phyloP scores from a whole-genome alignment of 768 basidiomycete species.

The Russula lepida region DNA sequence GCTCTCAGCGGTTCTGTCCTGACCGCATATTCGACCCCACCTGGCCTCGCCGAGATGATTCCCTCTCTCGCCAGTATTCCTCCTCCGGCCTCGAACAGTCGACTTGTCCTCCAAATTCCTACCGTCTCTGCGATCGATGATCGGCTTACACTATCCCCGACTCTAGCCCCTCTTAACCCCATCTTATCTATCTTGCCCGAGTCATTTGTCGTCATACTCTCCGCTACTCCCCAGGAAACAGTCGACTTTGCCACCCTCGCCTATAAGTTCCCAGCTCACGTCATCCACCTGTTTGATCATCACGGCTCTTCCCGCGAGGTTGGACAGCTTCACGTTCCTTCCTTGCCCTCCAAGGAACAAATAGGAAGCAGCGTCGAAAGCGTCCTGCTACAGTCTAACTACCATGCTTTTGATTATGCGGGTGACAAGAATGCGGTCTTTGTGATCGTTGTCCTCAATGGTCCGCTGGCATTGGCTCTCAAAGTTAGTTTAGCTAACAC shows the following conservation, averaged over 20 bases:
- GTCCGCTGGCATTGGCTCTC: slow-evolving; percentile 61
- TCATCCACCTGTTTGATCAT: slow-evolving; percentile 89
- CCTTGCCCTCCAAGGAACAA: slow-evolving; percentile 29
- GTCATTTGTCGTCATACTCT: slow-evolving; percentile 65
- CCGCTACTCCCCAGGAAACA: slow-evolving; percentile 76
- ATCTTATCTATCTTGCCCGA: slow-evolving; percentile 54
- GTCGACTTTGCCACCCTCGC: slow-evolving; percentile 68
- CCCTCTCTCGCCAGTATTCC: slow-evolving; percentile 71
- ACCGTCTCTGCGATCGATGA: slow-evolving; percentile 59
- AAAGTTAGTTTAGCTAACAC: slow-evolving; percentile 40
- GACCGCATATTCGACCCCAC: slow-evolving; percentile 75
- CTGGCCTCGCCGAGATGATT: slow-evolving; percentile 78
- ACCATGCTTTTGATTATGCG: slow-evolving; percentile 66
- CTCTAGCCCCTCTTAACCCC: slow-evolving; percentile 58
- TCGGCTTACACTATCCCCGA: slow-evolving; percentile 64
- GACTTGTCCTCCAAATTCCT: slow-evolving; percentile 80
- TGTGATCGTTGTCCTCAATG: slow-evolving; percentile 66
- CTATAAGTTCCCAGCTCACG: slow-evolving; percentile 66
- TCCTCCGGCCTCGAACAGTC: slow-evolving; percentile 46
- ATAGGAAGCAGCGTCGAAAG: slow-evolving; percentile 34
- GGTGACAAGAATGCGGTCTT: slow-evolving; percentile 58
- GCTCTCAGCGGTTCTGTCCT: slow-evolving; percentile 49
- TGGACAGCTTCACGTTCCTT: slow-evolving; percentile 42
- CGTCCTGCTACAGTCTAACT: slow-evolving; percentile 49
- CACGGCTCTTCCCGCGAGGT: slow-evolving; percentile 70